Percentiles rank a stretch among this genome's conserved stretches.
These are phyloP conservation scores for Pyrenula aspistea DNA, from an alignment of 495 filamentous ascomycete species.

Conservation along the genomic window DNA sequence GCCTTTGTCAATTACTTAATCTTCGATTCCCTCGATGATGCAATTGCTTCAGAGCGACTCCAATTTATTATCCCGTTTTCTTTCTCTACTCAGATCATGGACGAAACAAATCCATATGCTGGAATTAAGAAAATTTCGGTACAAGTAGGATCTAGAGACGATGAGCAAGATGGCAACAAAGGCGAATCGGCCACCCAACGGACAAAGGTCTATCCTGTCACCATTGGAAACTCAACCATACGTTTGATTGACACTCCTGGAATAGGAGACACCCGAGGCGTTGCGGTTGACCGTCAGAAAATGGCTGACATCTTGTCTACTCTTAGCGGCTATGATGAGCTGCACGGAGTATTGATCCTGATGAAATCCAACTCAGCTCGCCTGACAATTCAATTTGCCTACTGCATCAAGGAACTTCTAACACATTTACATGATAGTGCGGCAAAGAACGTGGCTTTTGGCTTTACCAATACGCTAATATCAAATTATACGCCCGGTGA, in stretches of 20 bases:
- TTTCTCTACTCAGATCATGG: background rate
- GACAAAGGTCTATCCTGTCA: constrained; percentile 20
- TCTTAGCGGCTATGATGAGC: constrained; percentile 17
- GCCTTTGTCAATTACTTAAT: constrained; percentile 31
- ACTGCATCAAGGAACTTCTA: constrained; percentile 29
- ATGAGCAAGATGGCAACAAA: constrained; percentile 21
- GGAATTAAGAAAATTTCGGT: constrained; percentile 13
- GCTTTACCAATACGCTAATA: constrained; percentile 29
- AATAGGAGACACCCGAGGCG: constrained; percentile 28
- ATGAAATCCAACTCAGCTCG: constrained; percentile 8
- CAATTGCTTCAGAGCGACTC: constrained; percentile 3
- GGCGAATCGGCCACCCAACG: constrained; percentile 27
- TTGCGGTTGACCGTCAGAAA: constrained; percentile 24
- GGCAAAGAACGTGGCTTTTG: constrained; percentile 27
- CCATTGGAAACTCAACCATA: constrained; percentile 11
- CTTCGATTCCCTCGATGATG: constrained; percentile 21
- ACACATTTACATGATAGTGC: constrained; percentile 22
- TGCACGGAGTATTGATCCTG: constrained; percentile 20
- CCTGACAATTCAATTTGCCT: constrained; percentile 17
- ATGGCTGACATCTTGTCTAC: constrained; percentile 26
- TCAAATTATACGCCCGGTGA: constrained; percentile 30
- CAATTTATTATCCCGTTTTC: background rate
- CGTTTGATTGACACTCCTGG: constrained; percentile 34
- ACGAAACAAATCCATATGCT: background rate
- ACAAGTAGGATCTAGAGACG: constrained; percentile 11